These are phyloP conservation scores for Phaeosphaeriaceae sp. DNA, from an alignment of 2,329 filamentous ascomycete genomes.

Conservation along the genomic window DNA sequence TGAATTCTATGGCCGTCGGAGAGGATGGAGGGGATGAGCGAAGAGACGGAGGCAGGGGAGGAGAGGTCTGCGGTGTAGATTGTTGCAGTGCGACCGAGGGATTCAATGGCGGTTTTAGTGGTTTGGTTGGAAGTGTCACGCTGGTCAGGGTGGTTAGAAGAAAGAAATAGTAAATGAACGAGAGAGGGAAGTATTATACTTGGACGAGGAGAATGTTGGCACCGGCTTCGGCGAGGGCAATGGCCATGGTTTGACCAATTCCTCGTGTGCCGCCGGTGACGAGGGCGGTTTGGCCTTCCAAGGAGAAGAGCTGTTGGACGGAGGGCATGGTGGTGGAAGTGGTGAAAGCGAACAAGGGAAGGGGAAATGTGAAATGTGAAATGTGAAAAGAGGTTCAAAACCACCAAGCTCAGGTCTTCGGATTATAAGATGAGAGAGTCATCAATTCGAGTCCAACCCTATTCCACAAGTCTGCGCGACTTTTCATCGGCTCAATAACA, in stretches of 20 bases:
- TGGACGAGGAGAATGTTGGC: conserved; percentile 59
- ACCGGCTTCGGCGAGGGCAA: conserved; percentile 58
- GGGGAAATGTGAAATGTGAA: too few species aligned
- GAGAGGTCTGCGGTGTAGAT: conserved; percentile 76
- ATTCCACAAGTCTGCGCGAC: too few species aligned
- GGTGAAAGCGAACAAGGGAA: too few species aligned
- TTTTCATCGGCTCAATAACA: background rate
- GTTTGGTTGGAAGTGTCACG: conserved; percentile 60
- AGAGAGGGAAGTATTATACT: conserved; percentile 33
- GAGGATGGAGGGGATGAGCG: conserved; percentile 67
- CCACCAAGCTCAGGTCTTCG: too few species aligned
- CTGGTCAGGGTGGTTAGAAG: conserved; percentile 46
- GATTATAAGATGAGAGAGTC: too few species aligned
- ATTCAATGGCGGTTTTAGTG: conserved; percentile 68
- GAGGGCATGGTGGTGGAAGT: conserved; percentile 30
- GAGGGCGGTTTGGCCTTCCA: conserved; percentile 57
- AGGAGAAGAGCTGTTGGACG: conserved; percentile 54
- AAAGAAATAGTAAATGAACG: background rate
- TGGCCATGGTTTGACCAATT: conserved; percentile 58
- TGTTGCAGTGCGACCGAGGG: conserved; percentile 68
- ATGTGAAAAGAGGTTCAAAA: too few species aligned
- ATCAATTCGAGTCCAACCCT: too few species aligned
- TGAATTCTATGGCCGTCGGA: conserved; percentile 68
- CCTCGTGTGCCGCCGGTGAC: conserved; percentile 59
- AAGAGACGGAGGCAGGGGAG: conserved; percentile 64